phyloP scores from a whole-genome alignment of 1,284 basidiomycete genomes.

The Trametes sp. region DNA sequence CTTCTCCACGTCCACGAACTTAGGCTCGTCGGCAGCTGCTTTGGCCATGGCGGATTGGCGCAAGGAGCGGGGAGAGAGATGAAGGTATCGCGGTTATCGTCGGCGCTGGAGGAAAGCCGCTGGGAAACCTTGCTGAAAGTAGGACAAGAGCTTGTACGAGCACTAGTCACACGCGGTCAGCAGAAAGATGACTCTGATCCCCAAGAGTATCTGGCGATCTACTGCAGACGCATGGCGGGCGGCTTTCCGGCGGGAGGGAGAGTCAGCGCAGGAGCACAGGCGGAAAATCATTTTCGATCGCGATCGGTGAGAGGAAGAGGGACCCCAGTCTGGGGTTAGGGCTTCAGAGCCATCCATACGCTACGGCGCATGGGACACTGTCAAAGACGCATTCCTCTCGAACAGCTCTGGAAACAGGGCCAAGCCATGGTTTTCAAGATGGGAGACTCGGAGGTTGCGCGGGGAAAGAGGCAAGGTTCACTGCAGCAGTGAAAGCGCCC shows the following conservation, averaged over 20 bases:
- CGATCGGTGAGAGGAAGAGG: background rate
- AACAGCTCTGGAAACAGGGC: too few relatives aligned
- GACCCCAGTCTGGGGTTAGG: background rate
- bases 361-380: background rate
- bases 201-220: background rate
- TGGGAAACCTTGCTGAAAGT: constrained; percentile 1
- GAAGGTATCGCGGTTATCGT: constrained; percentile 1
- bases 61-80: background rate
- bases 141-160: background rate
- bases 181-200: background rate
- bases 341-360: background rate
- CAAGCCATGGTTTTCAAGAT: background rate
- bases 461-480: background rate
- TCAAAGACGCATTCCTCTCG: too few relatives aligned
- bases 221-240: background rate
- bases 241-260: too few relatives aligned
- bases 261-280: background rate
- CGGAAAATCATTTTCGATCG: constrained; percentile 4
- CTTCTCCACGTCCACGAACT: constrained; percentile 24
- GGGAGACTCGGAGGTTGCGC: background rate
- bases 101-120: background rate
- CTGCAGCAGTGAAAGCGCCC: background rate
- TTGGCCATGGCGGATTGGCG: constrained; percentile 6
- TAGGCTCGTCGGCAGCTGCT: background rate
- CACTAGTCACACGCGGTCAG: constrained; percentile 9